Base-by-base conservation (phyloP, 2,329 filamentous ascomycete genomes). In the Colletotrichum falcatum region DNA sequence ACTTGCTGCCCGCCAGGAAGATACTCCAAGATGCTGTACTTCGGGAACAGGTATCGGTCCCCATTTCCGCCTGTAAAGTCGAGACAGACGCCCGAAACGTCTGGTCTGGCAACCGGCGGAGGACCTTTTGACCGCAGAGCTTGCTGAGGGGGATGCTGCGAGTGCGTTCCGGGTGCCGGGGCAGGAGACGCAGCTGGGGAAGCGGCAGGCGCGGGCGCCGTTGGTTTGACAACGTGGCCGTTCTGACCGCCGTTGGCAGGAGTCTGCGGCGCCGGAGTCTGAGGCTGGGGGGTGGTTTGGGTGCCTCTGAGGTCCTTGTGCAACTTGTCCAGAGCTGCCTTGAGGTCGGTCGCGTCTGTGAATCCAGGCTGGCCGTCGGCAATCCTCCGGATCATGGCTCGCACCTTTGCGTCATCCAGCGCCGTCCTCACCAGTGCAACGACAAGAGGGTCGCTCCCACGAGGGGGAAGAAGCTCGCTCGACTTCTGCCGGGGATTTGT, bases 11-110 rank as follows among this genome's bases (percentile, higher is more conserved):
- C 87, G 5, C 83, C 79, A 12, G 83, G 77, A 1, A 90, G 82
- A 76, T 89, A 90, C 77, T 96, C 92, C 60, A 95, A 79, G 42
- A 95, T 91, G 79, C 91, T 92, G 77, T 92, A 91, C 74, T 91
- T 92, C 2, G 93, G 93, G 73, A 96, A 95, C 58, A 94, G 82
- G 77, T 93, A 95, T 33, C 92, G 88, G 78, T 95, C 93, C 55
- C 92, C 92, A 3, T 84, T 89, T 42, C 90, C 90, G 56, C 87
- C 87, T 6, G 83, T 78, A 78, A 94, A 93, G 74, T 93, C 91
- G 71, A 94, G 88, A 1, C 91, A 88, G 18, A 92, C 83, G n/a
- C 90, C 89, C 1, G 89, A 86, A 53, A 91, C 86, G 66, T 91
- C 90, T 33, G 87, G 87, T 74, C 88, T 90, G 14, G 80, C 78